Base-by-base conservation (phyloP, 495 filamentous ascomycete genomes). In the Penicillium roqueforti region DNA sequence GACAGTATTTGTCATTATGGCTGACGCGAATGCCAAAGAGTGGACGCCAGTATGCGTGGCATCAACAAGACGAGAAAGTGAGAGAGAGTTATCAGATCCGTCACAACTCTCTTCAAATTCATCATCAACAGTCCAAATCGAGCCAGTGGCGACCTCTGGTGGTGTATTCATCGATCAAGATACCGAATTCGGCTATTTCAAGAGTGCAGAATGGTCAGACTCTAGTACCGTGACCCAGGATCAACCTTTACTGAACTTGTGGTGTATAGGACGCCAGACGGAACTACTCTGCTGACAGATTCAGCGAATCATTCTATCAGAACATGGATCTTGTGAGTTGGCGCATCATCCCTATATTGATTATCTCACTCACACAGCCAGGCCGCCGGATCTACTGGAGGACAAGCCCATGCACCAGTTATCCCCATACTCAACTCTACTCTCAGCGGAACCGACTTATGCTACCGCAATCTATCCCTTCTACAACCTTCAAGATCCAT, bases 261-360 rank as follows among this genome's bases (percentile, higher is more conserved):
- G 20, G 2, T 16, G 40, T 36, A 32, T 59, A 83, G 84, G 86
- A 83, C 89, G 6, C 83, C 88, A 42, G 92, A 96, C 63, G 90
- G 92, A 14, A 93, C 90, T 9, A 83, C 82, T 6, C 70, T 97
- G 43, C 64, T 98, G 61, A 87, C 91, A n/a, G 79, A 80, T 23
- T 85, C 79, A 36, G 83, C 82, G 6, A 79, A 89, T 54, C 83
- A 91, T 59, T 74, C 71, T 43, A 75, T 95, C 38, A 76, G 82
- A 46, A 82, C 84, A 11, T 93, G 84, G 68, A 80, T 95, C 28
- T 61, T 96, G 77, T 85, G 59, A 62, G 70, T 67, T 23, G 5
- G 25, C 18, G 26, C 10, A 4, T 40, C 7, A 28, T 20, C n/a
- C n/a, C 6, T 41, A 6, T 45, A 39, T 22, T 38, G 23, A 38